Base-by-base conservation (phyloP, 2,329 filamentous ascomycete genomes). In the Ophiostoma ulmi region DNA sequence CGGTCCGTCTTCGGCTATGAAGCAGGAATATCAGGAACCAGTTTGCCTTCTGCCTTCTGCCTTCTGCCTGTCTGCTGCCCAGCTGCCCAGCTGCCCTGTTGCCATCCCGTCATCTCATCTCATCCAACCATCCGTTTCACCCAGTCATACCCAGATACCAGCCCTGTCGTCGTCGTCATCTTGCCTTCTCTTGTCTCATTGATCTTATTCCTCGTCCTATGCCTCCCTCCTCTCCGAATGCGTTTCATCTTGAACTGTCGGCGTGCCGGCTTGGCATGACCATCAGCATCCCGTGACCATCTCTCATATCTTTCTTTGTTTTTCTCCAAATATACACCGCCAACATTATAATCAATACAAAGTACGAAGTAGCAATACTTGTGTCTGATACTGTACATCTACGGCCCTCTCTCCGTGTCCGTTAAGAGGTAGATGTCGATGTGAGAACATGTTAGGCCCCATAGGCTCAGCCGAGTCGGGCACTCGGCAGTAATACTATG, bases 61-160 rank as follows among this genome's bases (percentile, higher is more conserved):
- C n/a, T n/a, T 7, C 44, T 48, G 44, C 44, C 20, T 48, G 14
- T 14, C 17, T 13, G 10, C 31, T 31, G 31, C 31, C 39, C 39
- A 14, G 11, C 39, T 14, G 13, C 11, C 11, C 39, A 13, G 39
- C 44, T 7, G 20, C 5, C 44, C 44, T 48, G 17, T 22, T 58
- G n/a, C 22, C 52, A 58, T 58, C 22, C 52, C 52, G 52, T 58
- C 52, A 58, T 58, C 52, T 26, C 52, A 58, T 58, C 52, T 14
- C 52, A 58, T 26, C 52, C 52, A 58, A 58, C 52, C 52, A 58
- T 58, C 22, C 8, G 52, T 58, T 26, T 58, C 52, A 26, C 52
- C 52, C 22, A 58, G 52, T 58, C 52, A 13, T 58, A 22, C 10
- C 26, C 52, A 22, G 52, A 5, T 22, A 58, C 17, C 48, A 55